A percentile compares a stretch with the other conserved stretches of the same genome.
phyloP scores from a whole-genome alignment of 2,329 filamentous ascomycete genomes.

The Orbilia oligospora region DNA sequence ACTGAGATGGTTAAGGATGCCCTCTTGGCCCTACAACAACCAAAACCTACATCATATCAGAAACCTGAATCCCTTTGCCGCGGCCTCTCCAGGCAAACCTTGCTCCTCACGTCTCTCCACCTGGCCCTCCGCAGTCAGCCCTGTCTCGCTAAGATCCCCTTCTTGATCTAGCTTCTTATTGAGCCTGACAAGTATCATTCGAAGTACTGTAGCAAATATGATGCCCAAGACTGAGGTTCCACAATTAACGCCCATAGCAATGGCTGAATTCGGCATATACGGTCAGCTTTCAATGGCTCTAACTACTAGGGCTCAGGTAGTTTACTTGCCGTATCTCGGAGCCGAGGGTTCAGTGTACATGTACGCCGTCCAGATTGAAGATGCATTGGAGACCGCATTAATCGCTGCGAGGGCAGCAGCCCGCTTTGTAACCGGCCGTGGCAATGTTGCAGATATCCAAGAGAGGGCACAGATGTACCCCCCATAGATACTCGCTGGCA shows the following conservation, averaged over 20 bases:
- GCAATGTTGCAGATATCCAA: conserved; percentile 83
- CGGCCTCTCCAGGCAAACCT: conserved; percentile 72
- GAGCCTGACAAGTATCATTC: conserved; percentile 75
- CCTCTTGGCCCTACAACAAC: neutral
- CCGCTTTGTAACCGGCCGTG: conserved; percentile 81
- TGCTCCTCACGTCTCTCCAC: conserved; percentile 69
- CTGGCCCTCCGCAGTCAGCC: conserved; percentile 16
- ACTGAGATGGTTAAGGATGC: no score
- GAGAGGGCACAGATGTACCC: conserved; percentile 78
- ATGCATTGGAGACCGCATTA: conserved; percentile 79
- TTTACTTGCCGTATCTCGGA: conserved; percentile 52
- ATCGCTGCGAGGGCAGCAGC: conserved; percentile 81
- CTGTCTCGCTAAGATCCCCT: conserved; percentile 68
- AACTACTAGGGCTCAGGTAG: no score
- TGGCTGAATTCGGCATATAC: conserved; percentile 65
- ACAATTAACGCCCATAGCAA: conserved; percentile 79
- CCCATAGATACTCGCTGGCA: conserved; percentile 74
- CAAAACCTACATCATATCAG: conserved; percentile 69
- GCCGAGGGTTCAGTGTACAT: conserved; percentile 73
- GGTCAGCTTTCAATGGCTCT: conserved; percentile 8
- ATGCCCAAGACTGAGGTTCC: conserved; percentile 77
- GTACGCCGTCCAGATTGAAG: conserved; percentile 79
- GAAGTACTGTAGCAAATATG: conserved; percentile 74
- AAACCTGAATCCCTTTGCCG: conserved; percentile 77
- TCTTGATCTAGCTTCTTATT: conserved; percentile 80